Evolutionary conservation across 495 filamentous ascomycete genomes (phyloP), one percentile per base, ranked within the genome.

Genomic region (Aspergillus haitiensis): DNA sequence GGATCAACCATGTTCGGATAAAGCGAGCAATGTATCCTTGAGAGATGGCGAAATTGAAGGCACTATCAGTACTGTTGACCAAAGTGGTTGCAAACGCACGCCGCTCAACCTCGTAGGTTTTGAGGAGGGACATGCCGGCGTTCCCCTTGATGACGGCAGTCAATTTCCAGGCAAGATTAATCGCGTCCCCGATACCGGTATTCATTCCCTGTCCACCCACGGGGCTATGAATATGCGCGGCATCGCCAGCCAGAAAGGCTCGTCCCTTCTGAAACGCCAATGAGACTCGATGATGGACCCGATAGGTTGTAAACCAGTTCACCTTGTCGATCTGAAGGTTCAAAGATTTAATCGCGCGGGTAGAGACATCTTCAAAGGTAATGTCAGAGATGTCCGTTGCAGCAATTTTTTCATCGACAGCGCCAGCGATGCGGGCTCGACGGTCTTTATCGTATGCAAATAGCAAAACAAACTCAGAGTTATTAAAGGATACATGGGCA

Each of bases 201-300:
- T 88, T 88, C 76, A 87, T 81, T 3, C 85, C 85, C 53, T 84
- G 83, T 1, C 80, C 84, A 0, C 81, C 83, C 0, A 75, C 78
- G 0, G 83, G 82, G 36, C 77, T 81, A 63, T 85, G 81, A 33
- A 80, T 82, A 60, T 88, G 85, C 4, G 81, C 82, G 6, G 84
- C 81, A 50, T 76, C 74, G 0, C 74, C 74, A 18, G 70, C 68
- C 34, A 76, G 64, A 18, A 76, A 76, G 6, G 68, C 70, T 2
- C 72, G 64, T 21, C 66, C 64, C 9, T 52, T 64, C 12, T 64
- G 67, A 55, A 73, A 77, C 1, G 54, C 58, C 0, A 65, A 61
- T 18, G 74, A 63, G 12, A 77, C 64, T 2, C 72, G 67, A 39
- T 75, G 71, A 39, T 74, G 72, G 13, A 70, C 67, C 1, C 66